phyloP scores from a whole-genome alignment of 164 flowering plant species.

The Annona squamosa region DNA sequence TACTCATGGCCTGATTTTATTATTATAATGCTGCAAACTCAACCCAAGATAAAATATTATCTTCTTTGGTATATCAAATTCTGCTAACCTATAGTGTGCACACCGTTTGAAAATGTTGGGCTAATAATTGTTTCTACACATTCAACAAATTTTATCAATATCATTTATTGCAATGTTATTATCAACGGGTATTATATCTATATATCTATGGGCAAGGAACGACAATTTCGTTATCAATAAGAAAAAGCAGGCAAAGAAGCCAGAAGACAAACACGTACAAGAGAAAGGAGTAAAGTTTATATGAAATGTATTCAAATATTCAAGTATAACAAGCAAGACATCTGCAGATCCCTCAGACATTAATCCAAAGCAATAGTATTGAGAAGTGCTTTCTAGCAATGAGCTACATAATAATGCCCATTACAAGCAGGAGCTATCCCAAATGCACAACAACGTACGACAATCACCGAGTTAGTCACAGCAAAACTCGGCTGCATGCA shows the following conservation, averaged over 20 bases:
- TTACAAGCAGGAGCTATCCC: slow-evolving; percentile 12
- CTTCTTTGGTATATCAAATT: no score
- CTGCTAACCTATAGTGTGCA: no score
- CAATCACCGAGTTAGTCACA: slow-evolving; percentile 19
- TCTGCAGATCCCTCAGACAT: slow-evolving; percentile 8
- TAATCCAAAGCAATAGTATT: slow-evolving; percentile 9
- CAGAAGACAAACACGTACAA: background rate
- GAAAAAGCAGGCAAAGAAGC: background rate
- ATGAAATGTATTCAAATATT: background rate
- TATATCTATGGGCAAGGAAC: no score
- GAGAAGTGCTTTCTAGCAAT: background rate
- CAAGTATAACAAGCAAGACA: slow-evolving; percentile 13
- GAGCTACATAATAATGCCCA: slow-evolving; percentile 20
- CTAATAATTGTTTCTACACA: no score
- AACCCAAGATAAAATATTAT: no score
- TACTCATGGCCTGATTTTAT: no score
- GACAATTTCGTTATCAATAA: no score
- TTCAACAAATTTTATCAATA: no score
- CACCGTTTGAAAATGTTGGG: no score
- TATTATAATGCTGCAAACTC: no score
- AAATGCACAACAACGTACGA: slow-evolving; percentile 8
- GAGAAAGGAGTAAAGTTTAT: background rate
- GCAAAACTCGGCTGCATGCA: slow-evolving; percentile 15
- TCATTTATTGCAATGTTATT: no score
- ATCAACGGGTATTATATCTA: no score